Base-by-base conservation (phyloP, 108 stramenopile species). In the Nitzschia sp. region DNA sequence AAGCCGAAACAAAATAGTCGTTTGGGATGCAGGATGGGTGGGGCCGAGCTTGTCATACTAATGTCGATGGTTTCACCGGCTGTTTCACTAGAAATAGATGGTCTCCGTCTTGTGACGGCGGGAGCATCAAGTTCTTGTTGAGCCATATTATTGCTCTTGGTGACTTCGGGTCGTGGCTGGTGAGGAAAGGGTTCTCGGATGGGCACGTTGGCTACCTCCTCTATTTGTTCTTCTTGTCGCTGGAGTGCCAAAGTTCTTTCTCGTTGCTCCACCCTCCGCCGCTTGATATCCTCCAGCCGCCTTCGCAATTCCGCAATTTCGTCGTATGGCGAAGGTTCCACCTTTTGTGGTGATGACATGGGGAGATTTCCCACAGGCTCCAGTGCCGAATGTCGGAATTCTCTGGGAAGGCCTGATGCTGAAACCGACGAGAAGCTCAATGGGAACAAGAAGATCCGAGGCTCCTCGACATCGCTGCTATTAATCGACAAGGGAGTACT, bases 41-140 rank as follows among this genome's bases (percentile, higher is more conserved):
- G 38, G 9, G 38, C 6, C 38, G 38, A 6, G 13, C 13, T 42
- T 6, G 6, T 51, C 21, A 5, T 18, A 32, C 56, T 57, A 21
- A 29, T 57, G 29, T 57, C 56, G 31, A 57, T 25, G 15, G 56
- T 57, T 32, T 25, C 24, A 21, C 15, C 27, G 5, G 56, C 56
- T 4, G 56, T 57, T 57, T 57, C 26, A 57, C 51, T 53, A n/a
- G 51, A 53, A 6, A 53, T 6, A 6, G 56, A 57, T 30, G 56
- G 30, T 25, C 56, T 6, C 21, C 51, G 51, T n/a, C 21, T 42
- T 42, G 38, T 9, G 38, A 42, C 38, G 13, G 13, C 38, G 38
- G 38, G 38, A 42, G 38, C 6, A 9, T 42, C 38, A 13, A 13
- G 38, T 13, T 42, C 9, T 13, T 42, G 38, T 13, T 42, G 38